Evolutionary conservation across 1,284 basidiomycete species (phyloP), one percentile per base, ranked within the genome.

Genomic region (Fomitopsis pinicola): DNA sequence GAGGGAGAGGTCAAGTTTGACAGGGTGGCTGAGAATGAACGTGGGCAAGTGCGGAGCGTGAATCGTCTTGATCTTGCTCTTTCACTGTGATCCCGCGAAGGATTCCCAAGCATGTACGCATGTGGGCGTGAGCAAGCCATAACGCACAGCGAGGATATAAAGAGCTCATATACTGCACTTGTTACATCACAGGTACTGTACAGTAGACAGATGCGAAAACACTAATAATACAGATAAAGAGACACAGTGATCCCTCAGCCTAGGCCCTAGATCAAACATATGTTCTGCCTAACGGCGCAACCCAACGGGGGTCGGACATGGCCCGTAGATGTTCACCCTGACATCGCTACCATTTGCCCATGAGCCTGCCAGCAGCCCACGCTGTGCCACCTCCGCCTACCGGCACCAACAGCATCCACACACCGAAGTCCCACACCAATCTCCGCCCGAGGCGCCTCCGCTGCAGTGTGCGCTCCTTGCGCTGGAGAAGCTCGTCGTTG

Each of bases 381-480:
- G 81, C 78, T 9, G 80, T 72, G 8, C 84, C 84, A 17, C 78
- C 81, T 4, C 72, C 75, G 42, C 83, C 80, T 2, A 82, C 71
- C 0, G 85, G 85, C 9, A 86, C 63, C 19, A 89, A 72, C 19
- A 87, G 66, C 17, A 83, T 68, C 87, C 90, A 92, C 17, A 88
- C 84, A 5, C 82, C 82, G 8, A 90, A 69, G 72, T 93, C 90
- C 87, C 89, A 92, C 1, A 86, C 68, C 42, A 92, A 74, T 30
- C 91, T 78, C 63, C 81, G 82, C 44, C 81, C 80, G 52, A 86
- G 79, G 63, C 91, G 82, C 46, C 80, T 78, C 59, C 80, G 80
- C 71, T 93, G 91, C 59, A 93, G 74, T 36, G 83, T 82, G 55
- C 82, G 79, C 72, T 93, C 91, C 75, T 93, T 93, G 63, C 89